Evolutionary conservation across 306 rosid species (phyloP), one percentile per base, ranked within the genome.

Genomic region (Quercus berberidifolia): DNA sequence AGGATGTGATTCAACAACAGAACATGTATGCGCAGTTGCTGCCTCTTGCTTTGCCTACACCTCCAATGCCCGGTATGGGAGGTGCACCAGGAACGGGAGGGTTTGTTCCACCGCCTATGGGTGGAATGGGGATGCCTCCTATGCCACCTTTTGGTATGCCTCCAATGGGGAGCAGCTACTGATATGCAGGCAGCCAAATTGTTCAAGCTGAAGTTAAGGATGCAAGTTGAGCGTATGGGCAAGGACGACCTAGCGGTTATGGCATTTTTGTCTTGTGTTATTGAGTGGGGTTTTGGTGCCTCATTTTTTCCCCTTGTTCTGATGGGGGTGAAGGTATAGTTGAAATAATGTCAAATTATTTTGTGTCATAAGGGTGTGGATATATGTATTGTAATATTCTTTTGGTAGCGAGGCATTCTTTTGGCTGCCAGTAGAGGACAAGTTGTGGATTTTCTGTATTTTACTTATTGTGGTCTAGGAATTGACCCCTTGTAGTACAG

Each of bases 61-160:
- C 98, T 35, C 98, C 98, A 68, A 89, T 94, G 90, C 97, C 97
- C 12, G 97, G 96, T 57, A 92, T 94, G 96, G 97, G 91, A 65
- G 93, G 93, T 46, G 83, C 69, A 55, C 82, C 88, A 4, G 90
- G 92, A 55, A 88, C 85, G 92, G 92, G 91, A 77, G 98, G 91
- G 74, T 93, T 49, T 80, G 95, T 82, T 49, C 89, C 91, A 55
- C 97, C 97, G 12, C 88, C 86, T 57, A 92, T 92, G 98, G 97
- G 97, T n/a, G 99, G 99, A 81, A 30, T 92, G 85, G 98, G 98
- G 69, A 94, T 92, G 99, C 98, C 97, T 8, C 97, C 98, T 19
- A 89, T 92, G 99, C 99, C 99, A 64, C 97, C 98, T 38, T 95
- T 65, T 76, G 99, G 99, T 78, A 95, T 92, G 99, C 98, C 98